phyloP scores from a whole-genome alignment of 2,329 filamentous ascomycete species.

The Reticulascus tulasneorum region DNA sequence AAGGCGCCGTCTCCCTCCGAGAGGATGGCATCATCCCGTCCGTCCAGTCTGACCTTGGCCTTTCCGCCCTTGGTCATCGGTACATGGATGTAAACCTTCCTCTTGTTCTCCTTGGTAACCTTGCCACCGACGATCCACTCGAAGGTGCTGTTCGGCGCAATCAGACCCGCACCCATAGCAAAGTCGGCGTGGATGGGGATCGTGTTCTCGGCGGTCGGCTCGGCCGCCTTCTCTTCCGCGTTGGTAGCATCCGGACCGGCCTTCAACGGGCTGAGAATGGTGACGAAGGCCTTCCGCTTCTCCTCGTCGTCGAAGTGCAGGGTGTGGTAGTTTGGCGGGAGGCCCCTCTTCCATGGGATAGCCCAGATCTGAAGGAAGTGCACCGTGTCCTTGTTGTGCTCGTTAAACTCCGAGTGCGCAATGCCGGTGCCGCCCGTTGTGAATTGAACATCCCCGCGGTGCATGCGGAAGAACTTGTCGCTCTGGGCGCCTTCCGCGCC shows the following conservation, averaged over 20 bases:
- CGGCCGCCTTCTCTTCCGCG: constrained; percentile 60
- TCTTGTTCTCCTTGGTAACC: constrained; percentile 46
- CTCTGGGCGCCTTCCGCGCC: constrained; percentile 54
- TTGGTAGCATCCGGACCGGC: constrained; percentile 58
- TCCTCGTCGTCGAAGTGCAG: constrained; percentile 66
- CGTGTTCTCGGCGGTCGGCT: constrained; percentile 57
- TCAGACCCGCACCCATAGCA: constrained; percentile 74
- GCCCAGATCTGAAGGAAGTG: constrained; percentile 92
- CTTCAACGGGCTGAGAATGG: constrained; percentile 72
- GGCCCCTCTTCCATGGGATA: constrained; percentile 67
- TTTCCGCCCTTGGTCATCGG: constrained; percentile 76
- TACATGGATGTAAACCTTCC: constrained; percentile 77
- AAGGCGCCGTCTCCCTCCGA: constrained; percentile 80
- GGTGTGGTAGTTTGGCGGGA: constrained; percentile 75
- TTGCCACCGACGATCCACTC: constrained; percentile 67
- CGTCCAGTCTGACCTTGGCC: constrained; percentile 65
- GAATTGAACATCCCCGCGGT: constrained; percentile 81
- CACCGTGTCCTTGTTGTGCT: constrained; percentile 65
- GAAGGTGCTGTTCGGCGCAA: constrained; percentile 62
- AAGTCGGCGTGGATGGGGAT: constrained; percentile 85
- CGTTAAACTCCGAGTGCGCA: constrained; percentile 78
- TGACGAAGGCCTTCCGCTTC: constrained; percentile 67
- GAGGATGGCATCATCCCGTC: constrained; percentile 62
- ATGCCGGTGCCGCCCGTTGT: constrained; percentile 81
- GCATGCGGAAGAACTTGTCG: constrained; percentile 67